A percentile compares a stretch with the other conserved stretches of the same genome.
Conservation (phyloP, 176 grass and related monocot species). For the Neostapfia colusana region DNA sequence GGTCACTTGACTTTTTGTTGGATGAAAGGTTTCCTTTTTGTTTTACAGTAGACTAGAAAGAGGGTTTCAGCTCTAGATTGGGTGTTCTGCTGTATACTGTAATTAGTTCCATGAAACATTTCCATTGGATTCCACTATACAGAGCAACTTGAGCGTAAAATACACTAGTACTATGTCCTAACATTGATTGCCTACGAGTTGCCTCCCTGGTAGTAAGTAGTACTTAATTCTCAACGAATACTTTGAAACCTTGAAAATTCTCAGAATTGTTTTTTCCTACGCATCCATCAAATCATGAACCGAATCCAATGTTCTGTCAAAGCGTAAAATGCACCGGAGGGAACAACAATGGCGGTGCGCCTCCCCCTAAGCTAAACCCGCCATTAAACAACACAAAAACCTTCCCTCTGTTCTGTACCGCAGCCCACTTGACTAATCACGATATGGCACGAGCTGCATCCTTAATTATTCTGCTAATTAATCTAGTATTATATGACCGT, state of each 20-base stretch:
- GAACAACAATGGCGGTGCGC: constrained; percentile 36
- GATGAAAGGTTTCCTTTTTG: background rate
- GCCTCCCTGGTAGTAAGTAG: background rate
- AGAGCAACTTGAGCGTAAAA: background rate
- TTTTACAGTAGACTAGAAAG: no score
- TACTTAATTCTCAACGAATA: background rate
- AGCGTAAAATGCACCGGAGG: background rate
- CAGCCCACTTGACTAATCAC: constrained; percentile 29
- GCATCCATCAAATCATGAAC: constrained; percentile 31
- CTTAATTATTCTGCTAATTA: constrained; percentile 35
- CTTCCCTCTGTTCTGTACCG: background rate
- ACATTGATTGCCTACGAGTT: no score
- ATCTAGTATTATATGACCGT: constrained; percentile 19
- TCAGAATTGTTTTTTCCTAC: background rate
- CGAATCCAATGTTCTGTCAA: constrained; percentile 50
- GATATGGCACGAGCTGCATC: constrained; percentile 23
- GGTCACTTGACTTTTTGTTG: constrained; percentile 27
- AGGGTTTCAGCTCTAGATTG: no score
- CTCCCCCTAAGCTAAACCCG: constrained; percentile 33
- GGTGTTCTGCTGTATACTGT: no score
- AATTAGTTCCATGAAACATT: background rate
- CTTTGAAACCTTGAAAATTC: constrained; percentile 11
- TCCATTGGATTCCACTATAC: background rate
- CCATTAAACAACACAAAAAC: constrained; percentile 28
- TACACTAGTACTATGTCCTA: no score